Percentiles rank a stretch among this genome's conserved stretches.
Evolutionary conservation across 2,329 filamentous ascomycete genomes (phyloP).

Genomic region (Sporothrix mexicana): DNA sequence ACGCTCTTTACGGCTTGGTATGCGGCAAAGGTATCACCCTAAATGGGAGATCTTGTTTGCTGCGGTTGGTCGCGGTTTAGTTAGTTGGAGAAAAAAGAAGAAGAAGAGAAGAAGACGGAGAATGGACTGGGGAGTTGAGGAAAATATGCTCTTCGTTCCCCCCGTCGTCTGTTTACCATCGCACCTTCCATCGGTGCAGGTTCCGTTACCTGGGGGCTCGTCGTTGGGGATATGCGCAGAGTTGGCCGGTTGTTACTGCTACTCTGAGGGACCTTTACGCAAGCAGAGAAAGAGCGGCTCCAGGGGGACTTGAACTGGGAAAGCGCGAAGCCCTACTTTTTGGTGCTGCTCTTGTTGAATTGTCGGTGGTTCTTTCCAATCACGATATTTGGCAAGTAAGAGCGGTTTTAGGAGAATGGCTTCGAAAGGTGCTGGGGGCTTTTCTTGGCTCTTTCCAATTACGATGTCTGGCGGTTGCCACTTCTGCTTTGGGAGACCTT

Average conservation of each 20-base stretch:
- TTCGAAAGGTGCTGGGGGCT: no score
- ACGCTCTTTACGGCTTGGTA: not conserved
- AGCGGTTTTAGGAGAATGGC: no score
- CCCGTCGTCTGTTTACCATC: slow-evolving; percentile 5
- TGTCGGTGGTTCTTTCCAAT: slow-evolving; percentile 18
- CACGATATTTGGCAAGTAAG: slow-evolving; percentile 12
- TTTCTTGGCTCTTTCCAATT: no score
- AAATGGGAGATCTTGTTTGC: not conserved
- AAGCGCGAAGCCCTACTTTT: not conserved
- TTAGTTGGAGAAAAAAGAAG: not conserved
- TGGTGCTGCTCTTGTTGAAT: slow-evolving; percentile 13
- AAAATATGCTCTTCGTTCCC: not conserved
- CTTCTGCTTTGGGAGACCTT: not conserved
- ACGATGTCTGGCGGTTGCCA: not conserved
- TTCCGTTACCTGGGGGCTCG: slow-evolving; percentile 11
- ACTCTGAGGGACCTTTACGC: slow-evolving; percentile 1
- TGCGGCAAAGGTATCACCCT: slow-evolving; percentile 8
- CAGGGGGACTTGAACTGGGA: not conserved
- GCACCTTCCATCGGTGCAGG: slow-evolving; percentile 7
- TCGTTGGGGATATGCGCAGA: slow-evolving; percentile 9
- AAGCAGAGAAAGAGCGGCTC: slow-evolving; percentile 14
- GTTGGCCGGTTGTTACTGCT: not conserved
- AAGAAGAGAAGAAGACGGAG: not conserved
- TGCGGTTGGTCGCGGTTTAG: no score
- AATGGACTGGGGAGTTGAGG: not conserved